Evolutionary conservation across 2,329 filamentous ascomycete species (phyloP).

Genomic region (Dactylella cylindrospora): DNA sequence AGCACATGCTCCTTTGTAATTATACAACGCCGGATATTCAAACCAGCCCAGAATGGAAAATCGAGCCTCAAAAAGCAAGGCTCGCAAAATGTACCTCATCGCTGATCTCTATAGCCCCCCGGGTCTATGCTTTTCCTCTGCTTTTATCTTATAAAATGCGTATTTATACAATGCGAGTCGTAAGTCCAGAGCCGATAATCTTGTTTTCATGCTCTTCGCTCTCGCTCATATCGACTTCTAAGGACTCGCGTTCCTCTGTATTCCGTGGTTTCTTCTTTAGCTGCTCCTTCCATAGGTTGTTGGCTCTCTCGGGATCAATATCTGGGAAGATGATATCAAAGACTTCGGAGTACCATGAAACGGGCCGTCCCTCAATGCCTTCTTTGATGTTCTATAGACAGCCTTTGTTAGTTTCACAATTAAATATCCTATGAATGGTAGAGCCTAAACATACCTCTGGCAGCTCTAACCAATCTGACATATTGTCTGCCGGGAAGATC

Average conservation of each 20-base stretch:
- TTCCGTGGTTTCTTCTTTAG: conserved; percentile 52
- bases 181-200: conserved; percentile 12
- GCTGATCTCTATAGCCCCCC: too few relatives aligned
- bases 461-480: conserved; percentile 95
- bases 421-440: conserved; percentile 2
- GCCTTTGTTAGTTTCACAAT: neutral
- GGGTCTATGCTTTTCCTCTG: too few relatives aligned
- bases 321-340: conserved; percentile 87
- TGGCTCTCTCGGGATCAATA: conserved; percentile 72
- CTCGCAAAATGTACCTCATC: too few relatives aligned
- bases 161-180: conserved; percentile 31
- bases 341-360: conserved; percentile 90
- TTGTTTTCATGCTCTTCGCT: conserved; percentile 26
- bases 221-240: conserved; percentile 39
- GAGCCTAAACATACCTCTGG: conserved; percentile 72
- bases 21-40: too few relatives aligned
- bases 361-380: conserved; percentile 86
- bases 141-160: neutral
- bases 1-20: too few relatives aligned
- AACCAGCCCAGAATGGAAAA: too few relatives aligned
- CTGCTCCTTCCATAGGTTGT: conserved; percentile 69
- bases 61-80: too few relatives aligned
- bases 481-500: conserved; percentile 92
- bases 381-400: conserved; percentile 86
- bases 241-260: conserved; percentile 20